Conservation (phyloP, 1,284 basidiomycete genomes). For the Exobasidium cylindrosporum region DNA sequence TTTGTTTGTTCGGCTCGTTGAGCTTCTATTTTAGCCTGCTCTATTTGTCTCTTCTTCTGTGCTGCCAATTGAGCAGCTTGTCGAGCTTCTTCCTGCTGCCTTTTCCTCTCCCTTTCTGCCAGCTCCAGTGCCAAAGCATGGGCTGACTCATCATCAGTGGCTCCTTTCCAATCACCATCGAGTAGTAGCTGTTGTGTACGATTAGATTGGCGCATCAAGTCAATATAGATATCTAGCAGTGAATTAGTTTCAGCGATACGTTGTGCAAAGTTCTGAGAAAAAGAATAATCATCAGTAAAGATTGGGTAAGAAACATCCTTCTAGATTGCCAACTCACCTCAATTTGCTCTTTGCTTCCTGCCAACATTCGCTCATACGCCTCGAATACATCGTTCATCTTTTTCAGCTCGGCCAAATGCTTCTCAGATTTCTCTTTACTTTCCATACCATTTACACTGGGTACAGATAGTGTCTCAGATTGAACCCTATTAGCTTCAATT, state of each 20-base stretch:
- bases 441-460: too few relatives aligned
- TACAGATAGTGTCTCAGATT: too few relatives aligned
- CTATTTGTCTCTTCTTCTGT: constrained; percentile 16
- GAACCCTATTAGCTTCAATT: constrained; percentile 1
- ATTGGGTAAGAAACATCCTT: not conserved
- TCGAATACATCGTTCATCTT: constrained; percentile 49
- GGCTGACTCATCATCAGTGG: constrained; percentile 33
- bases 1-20: not conserved
- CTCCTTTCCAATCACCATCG: constrained; percentile 46
- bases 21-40: constrained; percentile 8
- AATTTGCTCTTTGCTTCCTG: constrained; percentile 38
- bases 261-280: constrained; percentile 29
- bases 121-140: constrained; percentile 28
- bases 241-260: constrained; percentile 40
- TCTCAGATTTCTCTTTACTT: constrained; percentile 31
- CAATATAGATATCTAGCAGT: constrained; percentile 46
- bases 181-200: constrained; percentile 39
- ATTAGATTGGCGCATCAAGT: constrained; percentile 40
- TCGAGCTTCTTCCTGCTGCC: constrained; percentile 27
- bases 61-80: constrained; percentile 21
- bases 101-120: constrained; percentile 29
- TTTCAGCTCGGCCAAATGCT: constrained; percentile 41
- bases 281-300: not conserved
- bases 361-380: constrained; percentile 41
- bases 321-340: constrained; percentile 27